Conservation (phyloP, 2,329 filamentous ascomycete genomes). For the Neoarthrinium moseri region DNA sequence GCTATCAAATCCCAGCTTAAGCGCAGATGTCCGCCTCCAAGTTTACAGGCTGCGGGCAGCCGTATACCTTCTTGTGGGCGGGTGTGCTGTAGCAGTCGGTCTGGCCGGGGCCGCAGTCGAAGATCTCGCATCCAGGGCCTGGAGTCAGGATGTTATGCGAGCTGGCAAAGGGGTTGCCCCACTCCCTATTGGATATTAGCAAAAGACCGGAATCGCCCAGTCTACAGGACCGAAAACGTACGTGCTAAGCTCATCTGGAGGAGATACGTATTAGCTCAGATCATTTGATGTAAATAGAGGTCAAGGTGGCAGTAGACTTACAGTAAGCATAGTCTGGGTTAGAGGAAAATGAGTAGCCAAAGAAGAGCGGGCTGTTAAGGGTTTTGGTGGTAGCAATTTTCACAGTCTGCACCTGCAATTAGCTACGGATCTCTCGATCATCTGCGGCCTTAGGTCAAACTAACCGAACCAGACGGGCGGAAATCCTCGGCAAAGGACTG, state of each 20-base stretch:
- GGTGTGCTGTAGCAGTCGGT: conserved; percentile 39
- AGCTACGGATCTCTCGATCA: too few relatives aligned
- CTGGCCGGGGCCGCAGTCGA: conserved; percentile 35
- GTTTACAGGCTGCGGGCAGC: conserved; percentile 38
- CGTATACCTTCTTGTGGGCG: conserved; percentile 34
- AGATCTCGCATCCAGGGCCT: conserved; percentile 34
- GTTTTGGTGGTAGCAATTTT: conserved; percentile 38
- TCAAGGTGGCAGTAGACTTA: conserved; percentile 17
- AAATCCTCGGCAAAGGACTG: conserved; percentile 35
- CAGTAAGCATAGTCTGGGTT: conserved; percentile 37
- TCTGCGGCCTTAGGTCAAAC: too few relatives aligned
- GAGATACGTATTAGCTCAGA: conserved; percentile 4
- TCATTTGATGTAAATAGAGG: neutral
- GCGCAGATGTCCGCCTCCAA: conserved; percentile 31
- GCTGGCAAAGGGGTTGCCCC: conserved; percentile 38
- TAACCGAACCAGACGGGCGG: conserved; percentile 26
- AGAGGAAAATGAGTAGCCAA: conserved; percentile 38
- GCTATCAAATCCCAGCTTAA: too few relatives aligned
- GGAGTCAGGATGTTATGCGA: conserved; percentile 34
- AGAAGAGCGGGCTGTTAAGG: conserved; percentile 35
- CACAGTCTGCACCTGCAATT: conserved; percentile 34
- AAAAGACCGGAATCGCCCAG: conserved; percentile 1
- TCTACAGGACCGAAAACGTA: conserved; percentile 14
- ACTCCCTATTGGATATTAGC: conserved; percentile 21
- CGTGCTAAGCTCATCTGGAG: conserved; percentile 35